These are phyloP conservation scores for Phallus indusiatus DNA, from an alignment of 768 basidiomycete species.

Conservation along the genomic window DNA sequence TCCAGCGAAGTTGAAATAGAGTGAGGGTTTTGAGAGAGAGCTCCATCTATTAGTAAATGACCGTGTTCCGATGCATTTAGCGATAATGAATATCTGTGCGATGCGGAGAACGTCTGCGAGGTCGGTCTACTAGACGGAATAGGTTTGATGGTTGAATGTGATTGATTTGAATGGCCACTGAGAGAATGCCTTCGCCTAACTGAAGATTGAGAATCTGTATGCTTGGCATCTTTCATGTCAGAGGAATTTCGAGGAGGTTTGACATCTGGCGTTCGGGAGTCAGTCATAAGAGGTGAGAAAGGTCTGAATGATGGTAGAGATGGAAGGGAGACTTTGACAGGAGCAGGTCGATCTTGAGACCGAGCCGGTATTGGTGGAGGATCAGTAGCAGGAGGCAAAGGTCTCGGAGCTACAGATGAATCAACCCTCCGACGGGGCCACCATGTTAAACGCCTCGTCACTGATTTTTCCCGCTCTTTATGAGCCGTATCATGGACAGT, in stretches of 20 bases:
- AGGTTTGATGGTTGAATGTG: slow-evolving; percentile 4
- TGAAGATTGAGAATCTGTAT: slow-evolving; percentile 4
- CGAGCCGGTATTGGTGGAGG: slow-evolving; percentile 27
- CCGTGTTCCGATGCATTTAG: background rate
- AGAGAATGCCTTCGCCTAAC: slow-evolving; percentile 14
- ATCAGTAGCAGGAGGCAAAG: slow-evolving; percentile 17
- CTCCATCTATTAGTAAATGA: background rate
- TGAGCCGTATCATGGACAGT: slow-evolving; percentile 14
- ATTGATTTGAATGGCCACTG: slow-evolving; percentile 16
- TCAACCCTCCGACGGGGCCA: slow-evolving; percentile 34
- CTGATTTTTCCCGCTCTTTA: slow-evolving; percentile 24
- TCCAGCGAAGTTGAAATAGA: background rate
- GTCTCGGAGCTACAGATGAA: slow-evolving; percentile 20
- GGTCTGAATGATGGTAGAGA: slow-evolving; percentile 32
- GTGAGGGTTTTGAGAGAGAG: background rate
- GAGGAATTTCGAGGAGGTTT: background rate
- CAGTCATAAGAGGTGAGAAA: slow-evolving; percentile 33
- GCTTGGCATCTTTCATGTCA: slow-evolving; percentile 13
- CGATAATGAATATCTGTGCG: slow-evolving; percentile 4
- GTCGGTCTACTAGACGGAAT: background rate
- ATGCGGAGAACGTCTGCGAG: background rate
- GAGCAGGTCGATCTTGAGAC: slow-evolving; percentile 31
- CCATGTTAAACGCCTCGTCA: slow-evolving; percentile 56
- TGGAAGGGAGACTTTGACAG: slow-evolving; percentile 23
- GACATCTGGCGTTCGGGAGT: slow-evolving; percentile 16